These are phyloP conservation scores for Yarrowia keelungensis DNA, from an alignment of 805 yeast genomes.

Conservation along the genomic window DNA sequence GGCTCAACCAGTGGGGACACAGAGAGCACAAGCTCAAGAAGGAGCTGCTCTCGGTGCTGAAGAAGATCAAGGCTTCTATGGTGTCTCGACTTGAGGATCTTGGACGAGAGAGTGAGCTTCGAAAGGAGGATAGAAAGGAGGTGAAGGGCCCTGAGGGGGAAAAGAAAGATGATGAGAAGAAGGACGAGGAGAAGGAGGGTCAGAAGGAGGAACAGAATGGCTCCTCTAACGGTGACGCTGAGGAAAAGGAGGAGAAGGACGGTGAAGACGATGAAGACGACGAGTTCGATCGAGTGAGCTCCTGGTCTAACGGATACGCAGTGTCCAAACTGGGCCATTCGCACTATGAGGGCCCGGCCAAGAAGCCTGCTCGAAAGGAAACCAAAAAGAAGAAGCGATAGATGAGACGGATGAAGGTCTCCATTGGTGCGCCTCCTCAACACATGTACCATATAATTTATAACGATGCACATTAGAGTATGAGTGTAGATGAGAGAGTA, in stretches of 20 bases:
- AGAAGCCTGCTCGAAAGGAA: constrained; percentile 18
- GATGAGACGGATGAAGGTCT: not conserved
- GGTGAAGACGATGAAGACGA: constrained; percentile 35
- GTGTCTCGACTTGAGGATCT: constrained; percentile 55
- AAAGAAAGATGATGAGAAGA: constrained; percentile 40
- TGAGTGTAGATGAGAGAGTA: too few relatives aligned
- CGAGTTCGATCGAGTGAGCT: constrained; percentile 41
- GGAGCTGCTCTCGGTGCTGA: constrained; percentile 63
- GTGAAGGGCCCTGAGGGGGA: constrained; percentile 32
- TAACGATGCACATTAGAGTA: not conserved
- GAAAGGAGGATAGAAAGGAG: constrained; percentile 46
- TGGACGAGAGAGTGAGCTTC: constrained; percentile 47
- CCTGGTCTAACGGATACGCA: constrained; percentile 45
- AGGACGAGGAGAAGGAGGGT: not conserved
- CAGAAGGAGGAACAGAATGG: constrained; percentile 27
- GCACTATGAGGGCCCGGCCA: constrained; percentile 46
- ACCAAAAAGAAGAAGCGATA: constrained; percentile 33
- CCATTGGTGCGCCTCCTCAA: not conserved
- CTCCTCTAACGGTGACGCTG: constrained; percentile 29
- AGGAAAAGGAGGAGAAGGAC: constrained; percentile 56
- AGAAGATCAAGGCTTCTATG: constrained; percentile 62
- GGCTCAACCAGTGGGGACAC: constrained; percentile 78
- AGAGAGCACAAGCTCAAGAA: constrained; percentile 72
- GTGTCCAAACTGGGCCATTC: constrained; percentile 43
- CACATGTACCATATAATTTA: constrained; percentile 37